Evolutionary conservation across 73 alveolate genomes (phyloP), one percentile per base, ranked within the genome.

Genomic region (Durusdinium trenchii): DNA sequence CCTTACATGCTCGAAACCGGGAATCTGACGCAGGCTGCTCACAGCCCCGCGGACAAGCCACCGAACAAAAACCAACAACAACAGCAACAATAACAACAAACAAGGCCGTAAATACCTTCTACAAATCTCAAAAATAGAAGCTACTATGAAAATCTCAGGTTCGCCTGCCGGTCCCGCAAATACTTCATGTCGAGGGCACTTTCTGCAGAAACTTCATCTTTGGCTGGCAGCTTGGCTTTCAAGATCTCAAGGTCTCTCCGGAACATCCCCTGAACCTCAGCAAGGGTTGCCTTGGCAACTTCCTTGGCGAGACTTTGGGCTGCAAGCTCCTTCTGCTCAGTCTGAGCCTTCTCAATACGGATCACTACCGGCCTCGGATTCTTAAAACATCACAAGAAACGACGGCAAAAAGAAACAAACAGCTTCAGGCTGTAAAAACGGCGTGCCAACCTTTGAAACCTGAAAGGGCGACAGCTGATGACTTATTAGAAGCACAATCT

Each of bases 151-250:
- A 12, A 76, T 36, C 42, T 3, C 10, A 76, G 87, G 60, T 10
- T 76, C 87, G 40, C 42, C 87, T 76, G 87, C 87, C 87, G 60
- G 10, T 76, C 87, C 3, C 61, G 60, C 62, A 76, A 40, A 26
- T 76, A 76, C 87, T 76, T 76, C 62, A 76, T 7, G 40, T 76
- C 87, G 43, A 76, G 61, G 6, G 87, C 60, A 0, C 1, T 9
- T 43, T 76, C 87, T 1, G 87, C 87, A 0, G 60, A 36, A 10
- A 10, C 43, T 9, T 40, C 87, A 6, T 0, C 62, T 76, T 0
- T 9, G 3, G 62, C 87, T 12, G 87, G 87, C 32, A 76, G 61
- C 61, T 76, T 76, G 43, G 32, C 42, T 28, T 5, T 38, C 87
- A 76, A 35, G 3, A 43, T 45, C 87, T 76, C 12, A 32, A 76